phyloP scores from a whole-genome alignment of 2,329 filamentous ascomycete genomes.

The Diaporthe ilicicola region DNA sequence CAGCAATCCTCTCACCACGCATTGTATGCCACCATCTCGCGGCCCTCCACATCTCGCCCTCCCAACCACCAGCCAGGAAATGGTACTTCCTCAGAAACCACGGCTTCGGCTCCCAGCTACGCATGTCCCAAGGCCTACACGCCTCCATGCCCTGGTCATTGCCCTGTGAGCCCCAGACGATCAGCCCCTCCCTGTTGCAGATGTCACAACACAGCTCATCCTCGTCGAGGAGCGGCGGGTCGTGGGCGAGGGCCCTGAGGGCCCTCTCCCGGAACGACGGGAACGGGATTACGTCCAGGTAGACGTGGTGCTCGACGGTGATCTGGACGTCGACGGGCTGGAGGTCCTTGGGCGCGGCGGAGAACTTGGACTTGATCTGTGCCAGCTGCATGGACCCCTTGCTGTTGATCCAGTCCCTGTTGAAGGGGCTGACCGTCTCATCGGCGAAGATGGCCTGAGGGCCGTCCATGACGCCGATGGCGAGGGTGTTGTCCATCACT shows the following conservation, averaged over 20 bases:
- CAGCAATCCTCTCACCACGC: conserved; percentile 32
- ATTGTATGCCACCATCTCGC: conserved; percentile 43
- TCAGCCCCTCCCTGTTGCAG: conserved; percentile 42
- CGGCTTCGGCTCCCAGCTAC: conserved; percentile 53
- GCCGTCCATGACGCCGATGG: conserved; percentile 41
- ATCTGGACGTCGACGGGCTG: conserved; percentile 44
- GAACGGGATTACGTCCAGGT: conserved; percentile 48
- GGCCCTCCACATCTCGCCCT: conserved; percentile 47
- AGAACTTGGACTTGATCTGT: conserved; percentile 39
- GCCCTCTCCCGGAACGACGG: conserved; percentile 43
- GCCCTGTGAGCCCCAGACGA: conserved; percentile 48
- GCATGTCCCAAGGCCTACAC: conserved; percentile 52
- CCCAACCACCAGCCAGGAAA: conserved; percentile 45
- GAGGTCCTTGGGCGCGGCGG: conserved; percentile 40
- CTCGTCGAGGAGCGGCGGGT: conserved; percentile 45
- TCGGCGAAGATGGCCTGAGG: conserved; percentile 39
- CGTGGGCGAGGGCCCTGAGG: conserved; percentile 38
- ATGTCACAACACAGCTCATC: conserved; percentile 48
- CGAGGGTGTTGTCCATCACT: conserved; percentile 48
- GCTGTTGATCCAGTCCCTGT: conserved; percentile 37
- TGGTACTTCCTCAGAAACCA: conserved; percentile 55
- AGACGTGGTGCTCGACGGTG: conserved; percentile 46
- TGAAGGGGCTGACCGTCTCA: conserved; percentile 45
- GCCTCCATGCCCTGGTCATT: conserved; percentile 42
- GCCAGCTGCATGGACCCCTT: conserved; percentile 39